Conservation (phyloP, 1,139 yeast species). For the Sugiyamaella japonica region DNA sequence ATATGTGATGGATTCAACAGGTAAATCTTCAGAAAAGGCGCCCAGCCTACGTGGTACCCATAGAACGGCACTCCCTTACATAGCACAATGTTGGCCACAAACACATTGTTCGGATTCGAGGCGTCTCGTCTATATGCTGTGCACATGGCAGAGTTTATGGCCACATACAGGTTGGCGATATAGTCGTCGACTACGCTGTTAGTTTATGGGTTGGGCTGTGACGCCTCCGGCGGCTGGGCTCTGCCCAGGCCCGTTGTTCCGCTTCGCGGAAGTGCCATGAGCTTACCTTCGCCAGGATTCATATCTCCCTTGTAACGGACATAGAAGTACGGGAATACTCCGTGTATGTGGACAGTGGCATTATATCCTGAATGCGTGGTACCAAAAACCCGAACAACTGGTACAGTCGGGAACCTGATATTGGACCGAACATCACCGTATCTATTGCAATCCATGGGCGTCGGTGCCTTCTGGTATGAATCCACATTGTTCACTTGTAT, state of each 20-base stretch:
- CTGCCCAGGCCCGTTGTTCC: conserved; percentile 6
- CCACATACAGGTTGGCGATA: conserved; percentile 28
- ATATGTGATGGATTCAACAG: conserved; percentile 63
- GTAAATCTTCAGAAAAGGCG: conserved; percentile 64
- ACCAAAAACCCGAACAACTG: conserved; percentile 78
- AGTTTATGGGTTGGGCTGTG: neutral
- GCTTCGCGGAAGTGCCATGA: neutral
- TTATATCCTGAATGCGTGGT: conserved; percentile 56
- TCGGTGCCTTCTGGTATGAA: conserved; percentile 56
- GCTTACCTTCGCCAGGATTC: conserved; percentile 30
- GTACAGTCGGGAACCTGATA: conserved; percentile 50
- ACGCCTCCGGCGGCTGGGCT: conserved; percentile 12
- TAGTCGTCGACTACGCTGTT: conserved; percentile 26
- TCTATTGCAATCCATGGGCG: conserved; percentile 44
- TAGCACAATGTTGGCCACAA: conserved; percentile 64
- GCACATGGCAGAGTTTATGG: conserved; percentile 38
- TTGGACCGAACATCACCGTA: conserved; percentile 30
- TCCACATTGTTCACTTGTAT: conserved; percentile 51
- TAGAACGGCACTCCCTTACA: conserved; percentile 82
- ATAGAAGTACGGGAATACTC: conserved; percentile 77
- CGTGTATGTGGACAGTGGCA: conserved; percentile 73
- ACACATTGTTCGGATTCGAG: conserved; percentile 41
- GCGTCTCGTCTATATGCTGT: conserved; percentile 34
- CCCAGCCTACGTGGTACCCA: conserved; percentile 72
- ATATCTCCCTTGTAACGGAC: conserved; percentile 53